Evolutionary conservation across 208 protist species (phyloP), one percentile per base, ranked within the genome.

Genomic region (Lotmaria passim): DNA sequence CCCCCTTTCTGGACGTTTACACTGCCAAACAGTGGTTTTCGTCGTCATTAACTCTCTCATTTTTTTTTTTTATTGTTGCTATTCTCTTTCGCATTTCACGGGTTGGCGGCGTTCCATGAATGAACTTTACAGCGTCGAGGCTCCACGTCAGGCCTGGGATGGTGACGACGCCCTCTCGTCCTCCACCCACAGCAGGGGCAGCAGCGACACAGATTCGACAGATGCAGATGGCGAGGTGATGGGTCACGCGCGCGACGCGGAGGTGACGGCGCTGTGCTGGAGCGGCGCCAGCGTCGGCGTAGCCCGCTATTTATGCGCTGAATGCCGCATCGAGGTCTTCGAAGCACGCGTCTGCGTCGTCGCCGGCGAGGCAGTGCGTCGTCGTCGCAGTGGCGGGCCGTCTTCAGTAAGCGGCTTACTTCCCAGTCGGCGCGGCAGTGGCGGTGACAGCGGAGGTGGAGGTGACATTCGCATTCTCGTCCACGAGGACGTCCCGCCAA

Each of bases 311-410:
- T 48, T 75, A 8, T 76, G 59, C 30, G 36, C 39, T 0, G 55
- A 83, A 41, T 90, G 78, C 50, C 75, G 78, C 36, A 73, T 90
- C 31, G 82, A 86, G 38, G 79, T 81, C 26, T 90, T 87, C 47
- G 75, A 90, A 52, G 77, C 81, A 5, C 51, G 68, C 2, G 78
- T 79, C n/a, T 66, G 47, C 31, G 46, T 83, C 17, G 73, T 75
- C 21, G 71, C 69, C 0, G 71, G 69, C 17, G 60, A 71, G 17
- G 55, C 56, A 0, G 75, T 72, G 57, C 69, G 63, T 1, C 67
- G 63, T 1, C 67, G 52, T 19, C 33, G 39, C 3, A 51, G 36
- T 7, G 12, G 23, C 4, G 28, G 17, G 43, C 7, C 17, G 36
- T 15, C 55, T 30, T 39, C 48, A 23, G n/a, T 55, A 0, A 0